Percentiles rank a stretch among this genome's conserved stretches.
Conservation (phyloP, 2,329 filamentous ascomycete species). For the Graphilbum fragrans region DNA sequence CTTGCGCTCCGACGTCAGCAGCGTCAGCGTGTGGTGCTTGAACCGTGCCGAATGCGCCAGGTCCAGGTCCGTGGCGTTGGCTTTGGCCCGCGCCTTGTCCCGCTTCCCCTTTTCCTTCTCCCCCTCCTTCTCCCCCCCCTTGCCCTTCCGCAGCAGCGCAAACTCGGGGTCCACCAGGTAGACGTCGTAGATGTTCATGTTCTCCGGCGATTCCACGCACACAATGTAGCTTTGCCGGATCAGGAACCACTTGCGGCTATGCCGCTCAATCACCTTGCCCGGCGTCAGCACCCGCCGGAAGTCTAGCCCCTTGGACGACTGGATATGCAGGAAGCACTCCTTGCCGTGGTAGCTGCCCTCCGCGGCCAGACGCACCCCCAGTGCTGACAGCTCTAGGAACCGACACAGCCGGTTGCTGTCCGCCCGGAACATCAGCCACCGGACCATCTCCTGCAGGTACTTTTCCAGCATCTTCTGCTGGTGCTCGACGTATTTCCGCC, state of each 20-base stretch:
- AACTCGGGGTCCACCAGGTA: slow-evolving; percentile 93
- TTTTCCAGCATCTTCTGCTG: slow-evolving; percentile 78
- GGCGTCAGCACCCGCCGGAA: slow-evolving; percentile 73
- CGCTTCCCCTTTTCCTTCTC: slow-evolving; percentile 43
- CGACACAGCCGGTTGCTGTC: slow-evolving; percentile 94
- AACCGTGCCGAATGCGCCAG: slow-evolving; percentile 16
- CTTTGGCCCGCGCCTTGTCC: neutral
- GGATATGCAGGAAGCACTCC: slow-evolving; percentile 86
- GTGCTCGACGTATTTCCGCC: slow-evolving; percentile 59
- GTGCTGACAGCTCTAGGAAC: slow-evolving; percentile 86
- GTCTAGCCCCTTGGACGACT: slow-evolving; percentile 80
- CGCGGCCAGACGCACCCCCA: slow-evolving; percentile 84
- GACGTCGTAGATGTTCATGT: slow-evolving; percentile 97
- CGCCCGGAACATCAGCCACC: slow-evolving; percentile 91
- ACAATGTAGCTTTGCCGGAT: slow-evolving; percentile 97
- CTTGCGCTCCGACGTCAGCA: slow-evolving; percentile 87
- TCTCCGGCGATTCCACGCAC: slow-evolving; percentile 95
- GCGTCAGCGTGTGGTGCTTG: slow-evolving; percentile 73
- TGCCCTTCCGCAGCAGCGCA: slow-evolving; percentile 60
- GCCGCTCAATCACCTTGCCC: slow-evolving; percentile 64
- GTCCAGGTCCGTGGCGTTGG: slow-evolving; percentile 34
- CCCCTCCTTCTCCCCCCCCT: slow-evolving; percentile 40
- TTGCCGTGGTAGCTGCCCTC: slow-evolving; percentile 97
- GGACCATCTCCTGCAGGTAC: slow-evolving; percentile 87
- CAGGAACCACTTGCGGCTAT: slow-evolving; percentile 92